Evolutionary conservation across 768 basidiomycete genomes (phyloP), one percentile per base, ranked within the genome.

Genomic region (Chalciporus chontae): DNA sequence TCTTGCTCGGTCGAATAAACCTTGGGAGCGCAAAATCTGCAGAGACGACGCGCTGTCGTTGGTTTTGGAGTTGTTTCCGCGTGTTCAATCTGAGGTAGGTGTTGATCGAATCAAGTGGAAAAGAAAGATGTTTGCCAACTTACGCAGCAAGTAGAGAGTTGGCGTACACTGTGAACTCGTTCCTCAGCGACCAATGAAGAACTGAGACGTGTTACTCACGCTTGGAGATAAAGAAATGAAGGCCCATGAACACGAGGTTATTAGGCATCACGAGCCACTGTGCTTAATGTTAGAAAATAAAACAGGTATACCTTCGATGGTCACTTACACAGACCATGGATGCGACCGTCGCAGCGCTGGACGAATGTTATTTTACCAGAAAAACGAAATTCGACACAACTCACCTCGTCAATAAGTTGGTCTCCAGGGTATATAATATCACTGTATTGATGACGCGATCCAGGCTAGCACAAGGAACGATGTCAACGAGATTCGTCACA

Each of bases 151-250:
- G 68, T 13, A 79, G 59, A 3, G 77, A 79, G 48, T 76, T 79
- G 1, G 78, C 76, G 40, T 79, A 79, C 42, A 77, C 77, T 78
- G 17, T 13, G 31, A 36, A 36, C 2, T 23, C 5, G 11, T n/a
- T 41, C 9, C 8, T 56, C n/a, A 47, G 23, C 5, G 37, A 52
- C 13, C 15, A 36, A n/a, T 3, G 17, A 5, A 1, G 0, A 37
- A 8, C 24, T 19, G 7, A 34, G 21, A 39, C 14, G 19, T 3
- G 24, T 52, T 13, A 57, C 72, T 43, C 47, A 77, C 77, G 57
- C 64, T 81, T 81, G 56, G 73, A 70, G 47, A 81, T 80, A 19
- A 78, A 68, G 51, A 80, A 76, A 56, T 80, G 76, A 4, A 81
- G 54, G 2, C 72, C 79, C 75, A 78, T 70, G 55, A 79, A 80